These are phyloP conservation scores for Mikania micrantha DNA, from an alignment of 129 eudicot species.

Conservation along the genomic window DNA sequence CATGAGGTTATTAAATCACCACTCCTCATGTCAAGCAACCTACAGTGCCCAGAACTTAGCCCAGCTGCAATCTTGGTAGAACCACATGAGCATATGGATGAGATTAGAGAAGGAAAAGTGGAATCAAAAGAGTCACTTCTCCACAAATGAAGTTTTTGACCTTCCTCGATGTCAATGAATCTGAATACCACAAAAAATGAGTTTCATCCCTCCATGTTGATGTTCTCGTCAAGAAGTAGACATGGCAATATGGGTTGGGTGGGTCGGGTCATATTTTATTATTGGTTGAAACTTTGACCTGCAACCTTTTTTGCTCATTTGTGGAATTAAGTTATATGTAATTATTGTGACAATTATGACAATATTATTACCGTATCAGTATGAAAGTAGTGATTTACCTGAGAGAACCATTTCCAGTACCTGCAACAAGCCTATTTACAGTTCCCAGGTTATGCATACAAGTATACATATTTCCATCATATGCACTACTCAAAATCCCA, in stretches of 20 bases:
- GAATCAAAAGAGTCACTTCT: constrained; percentile 68
- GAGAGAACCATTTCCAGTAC: constrained; percentile 94
- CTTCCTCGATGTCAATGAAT: constrained; percentile 69
- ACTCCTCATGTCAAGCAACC: constrained; percentile 84
- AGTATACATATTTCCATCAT: constrained; percentile 83
- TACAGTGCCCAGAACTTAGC: constrained; percentile 76
- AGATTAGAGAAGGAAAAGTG: constrained; percentile 67
- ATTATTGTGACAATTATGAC: neutral
- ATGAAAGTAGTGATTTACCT: constrained; percentile 43
- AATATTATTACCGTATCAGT: neutral
- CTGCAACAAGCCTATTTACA: constrained; percentile 58
- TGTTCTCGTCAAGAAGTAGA: neutral
- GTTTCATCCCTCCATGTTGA: neutral
- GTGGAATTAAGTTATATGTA: neutral
- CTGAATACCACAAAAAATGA: constrained; percentile 36
- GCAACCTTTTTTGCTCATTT: neutral
- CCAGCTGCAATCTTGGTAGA: constrained; percentile 72
- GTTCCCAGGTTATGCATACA: constrained; percentile 76
- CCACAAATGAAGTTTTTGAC: constrained; percentile 93
- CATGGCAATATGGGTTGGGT: neutral
- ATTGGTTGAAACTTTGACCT: neutral
- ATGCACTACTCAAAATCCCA: constrained; percentile 68
- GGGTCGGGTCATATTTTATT: neutral
- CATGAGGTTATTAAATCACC: constrained; percentile 82
- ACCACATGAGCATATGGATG: constrained; percentile 82